Evolutionary conservation across 2,329 filamentous ascomycete genomes (phyloP).

Genomic region (Clonostachys chloroleuca): DNA sequence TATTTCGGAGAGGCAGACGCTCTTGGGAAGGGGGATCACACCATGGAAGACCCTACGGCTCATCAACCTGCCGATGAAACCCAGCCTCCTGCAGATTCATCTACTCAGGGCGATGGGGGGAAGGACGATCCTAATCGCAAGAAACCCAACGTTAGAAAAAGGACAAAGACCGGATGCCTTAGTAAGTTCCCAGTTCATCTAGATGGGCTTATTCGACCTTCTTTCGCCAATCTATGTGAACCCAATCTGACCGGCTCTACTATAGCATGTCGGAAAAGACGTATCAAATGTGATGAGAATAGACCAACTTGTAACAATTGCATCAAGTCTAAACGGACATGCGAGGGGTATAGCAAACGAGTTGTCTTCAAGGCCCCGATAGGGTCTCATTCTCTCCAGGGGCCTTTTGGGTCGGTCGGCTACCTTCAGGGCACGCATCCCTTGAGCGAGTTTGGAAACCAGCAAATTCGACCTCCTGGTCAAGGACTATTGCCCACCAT

Average conservation of each 20-base stretch:
- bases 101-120: too few relatives aligned
- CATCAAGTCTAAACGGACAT: conserved; percentile 78
- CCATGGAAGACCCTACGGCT: too few relatives aligned
- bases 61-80: conserved; percentile 1
- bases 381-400: conserved; percentile 35
- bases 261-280: conserved; percentile 82
- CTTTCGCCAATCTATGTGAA: conserved; percentile 8
- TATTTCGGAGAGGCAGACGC: too few relatives aligned
- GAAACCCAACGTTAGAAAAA: conserved; percentile 51
- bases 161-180: conserved; percentile 90
- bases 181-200: conserved; percentile 50
- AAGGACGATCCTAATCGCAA: conserved; percentile 35
- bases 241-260: conserved; percentile 5
- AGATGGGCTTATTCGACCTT: neutral
- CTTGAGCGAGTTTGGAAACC: conserved; percentile 11
- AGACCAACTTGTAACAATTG: conserved; percentile 79
- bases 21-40: too few relatives aligned
- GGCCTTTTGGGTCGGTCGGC: conserved; percentile 32
- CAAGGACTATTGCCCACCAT: conserved; percentile 33
- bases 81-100: too few relatives aligned
- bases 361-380: conserved; percentile 76
- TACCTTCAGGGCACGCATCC: conserved; percentile 33
- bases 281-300: conserved; percentile 96
- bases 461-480: conserved; percentile 31
- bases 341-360: conserved; percentile 79